Conservation (phyloP, 495 filamentous ascomycete species). For the Penicillium longicatenatum region DNA sequence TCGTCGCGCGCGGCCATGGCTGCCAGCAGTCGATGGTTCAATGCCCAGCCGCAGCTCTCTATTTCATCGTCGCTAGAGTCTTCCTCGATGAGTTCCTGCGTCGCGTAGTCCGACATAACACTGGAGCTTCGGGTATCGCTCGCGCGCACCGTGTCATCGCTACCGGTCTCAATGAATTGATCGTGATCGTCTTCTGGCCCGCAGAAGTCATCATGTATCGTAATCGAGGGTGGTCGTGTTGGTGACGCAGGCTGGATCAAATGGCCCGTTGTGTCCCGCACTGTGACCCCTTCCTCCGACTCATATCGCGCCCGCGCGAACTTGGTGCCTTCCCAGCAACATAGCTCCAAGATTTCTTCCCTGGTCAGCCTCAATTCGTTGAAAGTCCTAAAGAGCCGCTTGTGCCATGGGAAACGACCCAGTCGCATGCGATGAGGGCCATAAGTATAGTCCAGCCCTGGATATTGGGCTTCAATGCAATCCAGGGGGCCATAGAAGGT, state of each 20-base stretch:
- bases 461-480: slow-evolving; percentile 85
- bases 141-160: slow-evolving; percentile 29
- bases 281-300: slow-evolving; percentile 68
- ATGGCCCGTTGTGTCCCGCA: slow-evolving; percentile 78
- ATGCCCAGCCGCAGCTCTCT: slow-evolving; percentile 68
- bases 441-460: slow-evolving; percentile 84
- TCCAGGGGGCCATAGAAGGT: slow-evolving; percentile 85
- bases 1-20: slow-evolving; percentile 66
- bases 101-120: slow-evolving; percentile 26
- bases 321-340: slow-evolving; percentile 92
- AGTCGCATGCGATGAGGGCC: slow-evolving; percentile 81
- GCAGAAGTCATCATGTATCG: slow-evolving; percentile 29
- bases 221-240: slow-evolving; percentile 31
- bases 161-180: slow-evolving; percentile 27
- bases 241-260: slow-evolving; percentile 54
- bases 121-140: slow-evolving; percentile 23
- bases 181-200: slow-evolving; percentile 35
- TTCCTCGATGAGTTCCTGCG: slow-evolving; percentile 47
- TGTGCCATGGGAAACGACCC: slow-evolving; percentile 78
- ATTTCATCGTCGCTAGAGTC: slow-evolving; percentile 69
- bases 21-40: slow-evolving; percentile 73
- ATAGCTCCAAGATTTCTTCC: slow-evolving; percentile 73
- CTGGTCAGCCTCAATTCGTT: slow-evolving; percentile 75
- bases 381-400: slow-evolving; percentile 78
- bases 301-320: slow-evolving; percentile 87